Base-by-base conservation (phyloP, 345 rosid genomes). In the Carallia brachiata region DNA sequence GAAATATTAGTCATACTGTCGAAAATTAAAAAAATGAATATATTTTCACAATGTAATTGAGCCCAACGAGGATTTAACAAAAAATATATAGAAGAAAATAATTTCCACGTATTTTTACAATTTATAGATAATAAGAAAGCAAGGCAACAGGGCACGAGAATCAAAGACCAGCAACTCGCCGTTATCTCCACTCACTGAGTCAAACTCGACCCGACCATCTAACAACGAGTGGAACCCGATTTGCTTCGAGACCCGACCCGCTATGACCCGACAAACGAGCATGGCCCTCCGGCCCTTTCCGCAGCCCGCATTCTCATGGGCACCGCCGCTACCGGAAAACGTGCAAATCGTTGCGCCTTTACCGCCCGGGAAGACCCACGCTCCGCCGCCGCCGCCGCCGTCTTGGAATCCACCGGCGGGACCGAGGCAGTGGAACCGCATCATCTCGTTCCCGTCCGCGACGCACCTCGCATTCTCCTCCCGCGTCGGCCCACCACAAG, bases 371-470 rank as follows among this genome's bases (percentile, higher is more conserved):
- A 91, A 80, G 0, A 67, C 74, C 96, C 93, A 90, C 68, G 85
- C 84, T 59, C 85, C 87, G 8, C 80, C 68, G 28, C 28, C 71
- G 10, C 10, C 16, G 16, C 73, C 62, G 2, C 50, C 61, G 17
- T 71, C 73, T 3, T 57, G 53, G 13, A 61, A 72, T 5, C 73
- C 72, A 2, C 77, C 80, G 4, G 88, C 82, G n/a, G 96, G 87
- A 2, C 99, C 99, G 63, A 87, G 68, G 71, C 91, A 88, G 28
- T 86, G 85, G 73, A 95, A 95, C 79, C 97, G 85, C 99, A 95
- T 95, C 56, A 91, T 87, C 84, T 95, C 99, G 74, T 95, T 95
- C 31, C 99, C 99, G 47, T 95, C 99, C 4, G 99, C 97, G 1
- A 82, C 79, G 70, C 96, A 91, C 80, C 99, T 78, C 13, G 90